Conservation (phyloP, 2,329 filamentous ascomycete species). For the Cytospora piceicola region DNA sequence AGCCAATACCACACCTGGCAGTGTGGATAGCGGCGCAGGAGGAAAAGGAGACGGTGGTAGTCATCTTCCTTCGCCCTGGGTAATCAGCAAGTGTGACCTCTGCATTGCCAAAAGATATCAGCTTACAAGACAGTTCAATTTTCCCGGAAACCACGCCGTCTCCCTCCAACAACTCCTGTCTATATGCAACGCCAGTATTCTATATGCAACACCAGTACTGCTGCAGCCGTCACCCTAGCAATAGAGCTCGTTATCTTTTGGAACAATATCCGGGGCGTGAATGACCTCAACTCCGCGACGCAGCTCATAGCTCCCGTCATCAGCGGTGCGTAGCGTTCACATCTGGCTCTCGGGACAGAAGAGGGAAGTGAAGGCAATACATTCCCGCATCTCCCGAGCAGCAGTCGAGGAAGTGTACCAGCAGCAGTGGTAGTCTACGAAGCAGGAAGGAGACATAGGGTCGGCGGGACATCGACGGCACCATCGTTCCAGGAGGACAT, state of each 20-base stretch:
- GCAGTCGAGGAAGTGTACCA: background rate
- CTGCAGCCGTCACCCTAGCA: slow-evolving; percentile 31
- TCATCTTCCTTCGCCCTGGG: background rate
- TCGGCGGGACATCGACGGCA: background rate
- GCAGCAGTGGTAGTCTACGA: background rate
- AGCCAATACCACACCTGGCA: no score
- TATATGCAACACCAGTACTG: slow-evolving; percentile 31
- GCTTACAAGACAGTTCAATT: background rate
- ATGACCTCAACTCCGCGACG: slow-evolving; percentile 36
- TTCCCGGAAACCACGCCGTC: slow-evolving; percentile 26
- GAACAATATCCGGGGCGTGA: slow-evolving; percentile 35
- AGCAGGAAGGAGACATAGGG: background rate
- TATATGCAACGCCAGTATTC: slow-evolving; percentile 31
- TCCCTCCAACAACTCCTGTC: slow-evolving; percentile 33
- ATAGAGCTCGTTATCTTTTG: slow-evolving; percentile 34
- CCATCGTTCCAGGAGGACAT: background rate
- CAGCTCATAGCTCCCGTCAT: slow-evolving; percentile 32
- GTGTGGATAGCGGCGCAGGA: slow-evolving; percentile 20
- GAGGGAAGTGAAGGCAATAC: background rate
- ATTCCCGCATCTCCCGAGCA: background rate
- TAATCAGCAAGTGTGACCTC: background rate
- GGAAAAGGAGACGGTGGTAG: slow-evolving; percentile 24
- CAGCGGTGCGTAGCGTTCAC: slow-evolving; percentile 23
- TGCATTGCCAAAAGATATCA: background rate
- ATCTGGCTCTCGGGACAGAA: slow-evolving; percentile 21